Base-by-base conservation (phyloP, 306 rosid genomes). In the Canavalia gladiata region DNA sequence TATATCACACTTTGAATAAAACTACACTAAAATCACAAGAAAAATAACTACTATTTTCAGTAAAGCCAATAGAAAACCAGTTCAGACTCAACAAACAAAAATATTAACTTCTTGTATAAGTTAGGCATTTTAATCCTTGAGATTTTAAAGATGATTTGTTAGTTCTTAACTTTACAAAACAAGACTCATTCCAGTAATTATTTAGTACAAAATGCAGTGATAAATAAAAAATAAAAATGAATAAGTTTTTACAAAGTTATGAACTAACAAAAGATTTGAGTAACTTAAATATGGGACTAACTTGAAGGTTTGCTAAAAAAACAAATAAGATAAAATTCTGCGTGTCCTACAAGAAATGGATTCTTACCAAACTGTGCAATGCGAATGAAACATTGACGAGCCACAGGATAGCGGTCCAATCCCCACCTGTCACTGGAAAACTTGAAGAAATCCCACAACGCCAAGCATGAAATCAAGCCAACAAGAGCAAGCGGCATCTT, bases 401-500 rank as follows among this genome's bases (percentile, higher is more conserved):
- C 57, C 4, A 88, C 39, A 29, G 99, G 93, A 82, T 91, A 84
- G 56, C 78, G 87, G 80, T 92, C 86, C 78, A 93, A 85, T 73
- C 86, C 88, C 99, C 96, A 91, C 67, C 54, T 87, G 33, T 85
- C 86, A 47, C 90, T 77, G 74, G 81, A 91, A 74, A 77, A 90
- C 85, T 93, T 93, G 79, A 93, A 91, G 75, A 51, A 43, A 76
- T 95, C 99, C 99, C 98, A 95, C 75, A 95, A 70, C 59, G 97
- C 94, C 76, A 95, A 82, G 80, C 92, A 91, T 4, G 91, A 84
- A 80, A 95, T 74, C 89, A 95, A 72, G 66, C 99, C 99, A 69
- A 87, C 78, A 42, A 93, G 97, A 63, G 99, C 92, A 81, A 88
- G 66, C 6, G 98, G 97, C 97, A 95, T 95, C 87, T 89, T 86